A percentile compares a stretch with the other conserved stretches of the same genome.
These are phyloP conservation scores for Xerocomus brunneocitrinus DNA, from an alignment of 768 basidiomycete species.

Conservation along the genomic window DNA sequence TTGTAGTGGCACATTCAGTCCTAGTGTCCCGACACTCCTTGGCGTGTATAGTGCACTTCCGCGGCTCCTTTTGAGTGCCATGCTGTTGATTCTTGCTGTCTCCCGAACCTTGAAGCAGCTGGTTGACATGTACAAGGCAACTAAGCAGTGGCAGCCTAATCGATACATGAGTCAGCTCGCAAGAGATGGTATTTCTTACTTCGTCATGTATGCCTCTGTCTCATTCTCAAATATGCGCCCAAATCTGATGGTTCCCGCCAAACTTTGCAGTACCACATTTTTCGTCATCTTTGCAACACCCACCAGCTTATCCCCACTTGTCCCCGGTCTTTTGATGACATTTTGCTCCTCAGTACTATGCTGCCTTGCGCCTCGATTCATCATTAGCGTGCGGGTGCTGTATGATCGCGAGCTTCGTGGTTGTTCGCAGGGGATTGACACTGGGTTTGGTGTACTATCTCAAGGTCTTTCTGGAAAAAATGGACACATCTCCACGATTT, in stretches of 20 bases:
- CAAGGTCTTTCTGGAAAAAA: too few relatives aligned
- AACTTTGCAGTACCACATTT: too few relatives aligned
- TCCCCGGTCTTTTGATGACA: too few relatives aligned
- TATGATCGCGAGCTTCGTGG: neutral
- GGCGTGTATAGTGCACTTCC: neutral
- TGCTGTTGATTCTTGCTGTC: constrained; percentile 1
- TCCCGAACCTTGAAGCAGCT: neutral
- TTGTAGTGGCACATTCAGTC: neutral
- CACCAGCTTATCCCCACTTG: too few relatives aligned
- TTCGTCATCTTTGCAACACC: too few relatives aligned
- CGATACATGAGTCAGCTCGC: constrained; percentile 1
- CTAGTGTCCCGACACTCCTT: neutral
- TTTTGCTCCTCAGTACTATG: too few relatives aligned
- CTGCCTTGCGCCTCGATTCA: neutral
- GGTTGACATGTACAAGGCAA: neutral
- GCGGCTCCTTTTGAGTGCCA: neutral
- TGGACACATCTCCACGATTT: too few relatives aligned
- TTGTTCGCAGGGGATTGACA: neutral
- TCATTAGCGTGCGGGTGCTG: neutral
- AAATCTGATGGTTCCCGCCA: too few relatives aligned
- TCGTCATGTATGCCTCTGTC: constrained; percentile 7
- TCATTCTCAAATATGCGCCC: too few relatives aligned
- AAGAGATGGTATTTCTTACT: constrained; percentile 10
- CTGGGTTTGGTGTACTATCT: too few relatives aligned
- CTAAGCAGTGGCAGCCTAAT: constrained; percentile 6